Base-by-base conservation (phyloP, 1,139 yeast genomes). In the Suhomyces atakaporum region DNA sequence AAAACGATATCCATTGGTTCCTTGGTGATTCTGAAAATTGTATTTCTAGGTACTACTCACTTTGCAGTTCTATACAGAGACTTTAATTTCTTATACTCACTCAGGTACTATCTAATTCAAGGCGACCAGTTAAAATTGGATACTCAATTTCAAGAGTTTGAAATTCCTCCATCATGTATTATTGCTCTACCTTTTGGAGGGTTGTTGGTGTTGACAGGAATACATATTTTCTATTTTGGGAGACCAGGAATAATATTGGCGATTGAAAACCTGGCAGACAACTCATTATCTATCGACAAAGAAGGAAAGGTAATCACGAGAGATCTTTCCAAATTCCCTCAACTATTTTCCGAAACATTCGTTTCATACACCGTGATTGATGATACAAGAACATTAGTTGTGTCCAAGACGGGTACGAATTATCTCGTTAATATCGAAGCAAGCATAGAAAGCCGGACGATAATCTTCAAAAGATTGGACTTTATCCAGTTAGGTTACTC, bases 61-160 rank as follows among this genome's bases (percentile, higher is more conserved):
- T 20, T 69, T 9, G 69, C 69, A 0, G 44, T 68, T 1, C 44
- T 68, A 11, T 68, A 66, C 43, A 51, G 73, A 22, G 74, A 68
- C 36, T 59, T 60, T 29, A 60, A 62, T 30, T 63, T 59, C 42
- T 52, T 55, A 27, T 60, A 54, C 35, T 62, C 67, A 3, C 40
- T 69, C 29, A 47, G 75, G 21, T 58, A 50, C 40, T 66, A 64
- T 42, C 33, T 45, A 11, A 38, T 60, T 4, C 42, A 47, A n/a
- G 6, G 33, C 5, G 21, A 26, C 1, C 33, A 36, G 4, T 9
- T 34, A 7, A 13, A 14, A 2, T 33, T 47, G 28, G 12, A 26
- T 11, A 44, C 31, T 12, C 73, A 68, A 38, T 62, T 60, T 42
- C 58, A 58, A n/a, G 63, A 55, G 32, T 70, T 70, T 41, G 58